phyloP scores from a whole-genome alignment of 2,329 filamentous ascomycete species.

The Claviceps sp. region DNA sequence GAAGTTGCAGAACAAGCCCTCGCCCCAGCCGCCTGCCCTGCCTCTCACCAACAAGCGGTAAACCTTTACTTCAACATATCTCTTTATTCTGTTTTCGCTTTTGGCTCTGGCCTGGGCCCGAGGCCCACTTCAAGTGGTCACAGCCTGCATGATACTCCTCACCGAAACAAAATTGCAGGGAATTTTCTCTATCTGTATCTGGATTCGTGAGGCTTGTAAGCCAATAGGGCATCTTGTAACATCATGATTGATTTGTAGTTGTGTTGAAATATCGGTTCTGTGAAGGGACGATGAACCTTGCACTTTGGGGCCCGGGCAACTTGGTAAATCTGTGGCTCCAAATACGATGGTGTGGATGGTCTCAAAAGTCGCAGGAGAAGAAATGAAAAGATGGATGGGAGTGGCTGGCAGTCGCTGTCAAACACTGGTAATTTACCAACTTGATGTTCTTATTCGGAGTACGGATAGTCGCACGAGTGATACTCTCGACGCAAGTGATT shows the following conservation, averaged over 20 bases:
- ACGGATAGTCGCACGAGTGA: too few relatives aligned
- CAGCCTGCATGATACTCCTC: neutral
- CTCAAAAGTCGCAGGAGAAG: too few relatives aligned
- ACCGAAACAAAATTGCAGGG: neutral
- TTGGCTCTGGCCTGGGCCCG: neutral
- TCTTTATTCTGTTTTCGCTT: neutral
- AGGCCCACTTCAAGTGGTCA: neutral
- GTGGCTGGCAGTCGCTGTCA: neutral
- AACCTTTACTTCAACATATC: neutral
- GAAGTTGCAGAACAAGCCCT: slow-evolving; percentile 5
- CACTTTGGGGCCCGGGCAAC: neutral
- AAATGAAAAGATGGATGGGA: too few relatives aligned
- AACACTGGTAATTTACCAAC: too few relatives aligned
- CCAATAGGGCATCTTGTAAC: neutral
- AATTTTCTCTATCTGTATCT: neutral
- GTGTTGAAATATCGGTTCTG: neutral
- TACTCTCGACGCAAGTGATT: too few relatives aligned
- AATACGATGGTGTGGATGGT: neutral
- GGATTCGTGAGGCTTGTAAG: neutral
- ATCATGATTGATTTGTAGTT: neutral
- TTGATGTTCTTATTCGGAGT: too few relatives aligned
- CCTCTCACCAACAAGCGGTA: slow-evolving; percentile 4
- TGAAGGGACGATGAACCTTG: neutral
- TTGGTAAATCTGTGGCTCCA: neutral
- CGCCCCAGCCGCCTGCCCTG: slow-evolving; percentile 3